Conservation (phyloP, 768 basidiomycete genomes). For the Suillus ampliporus region DNA sequence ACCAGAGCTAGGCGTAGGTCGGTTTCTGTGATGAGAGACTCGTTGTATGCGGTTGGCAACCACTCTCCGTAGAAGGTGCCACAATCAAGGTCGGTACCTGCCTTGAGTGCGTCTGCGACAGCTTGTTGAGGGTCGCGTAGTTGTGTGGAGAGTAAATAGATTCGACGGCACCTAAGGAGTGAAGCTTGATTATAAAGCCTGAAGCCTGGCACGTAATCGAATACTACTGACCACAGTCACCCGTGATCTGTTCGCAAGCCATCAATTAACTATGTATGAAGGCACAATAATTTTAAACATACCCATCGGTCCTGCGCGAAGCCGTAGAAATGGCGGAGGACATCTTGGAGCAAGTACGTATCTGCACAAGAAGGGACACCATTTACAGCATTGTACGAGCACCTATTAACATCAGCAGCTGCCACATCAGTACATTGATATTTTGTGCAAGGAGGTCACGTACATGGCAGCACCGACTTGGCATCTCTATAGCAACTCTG, state of each 20-base stretch:
- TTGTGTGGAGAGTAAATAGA: slow-evolving; percentile 57
- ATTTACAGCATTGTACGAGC: slow-evolving; percentile 69
- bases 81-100: slow-evolving; percentile 62
- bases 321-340: slow-evolving; percentile 57
- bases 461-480: slow-evolving; percentile 60
- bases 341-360: slow-evolving; percentile 54
- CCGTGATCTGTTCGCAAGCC: slow-evolving; percentile 33
- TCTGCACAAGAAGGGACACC: slow-evolving; percentile 62
- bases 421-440: too few species aligned
- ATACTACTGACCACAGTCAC: slow-evolving; percentile 56
- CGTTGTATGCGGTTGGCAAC: slow-evolving; percentile 54
- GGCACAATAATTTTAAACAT: neutral
- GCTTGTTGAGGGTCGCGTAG: slow-evolving; percentile 52
- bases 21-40: slow-evolving; percentile 49
- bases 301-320: slow-evolving; percentile 60
- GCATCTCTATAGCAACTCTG: slow-evolving; percentile 66
- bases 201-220: too few species aligned
- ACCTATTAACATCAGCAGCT: slow-evolving; percentile 31
- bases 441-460: neutral
- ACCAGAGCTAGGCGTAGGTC: slow-evolving; percentile 50
- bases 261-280: neutral
- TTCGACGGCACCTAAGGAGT: slow-evolving; percentile 25
- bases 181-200: neutral
- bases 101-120: slow-evolving; percentile 54
- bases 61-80: slow-evolving; percentile 51